Percentiles rank a stretch among this genome's conserved stretches.
Evolutionary conservation across 2,329 filamentous ascomycete species (phyloP).

Genomic region (Fusarium protoensiforme): DNA sequence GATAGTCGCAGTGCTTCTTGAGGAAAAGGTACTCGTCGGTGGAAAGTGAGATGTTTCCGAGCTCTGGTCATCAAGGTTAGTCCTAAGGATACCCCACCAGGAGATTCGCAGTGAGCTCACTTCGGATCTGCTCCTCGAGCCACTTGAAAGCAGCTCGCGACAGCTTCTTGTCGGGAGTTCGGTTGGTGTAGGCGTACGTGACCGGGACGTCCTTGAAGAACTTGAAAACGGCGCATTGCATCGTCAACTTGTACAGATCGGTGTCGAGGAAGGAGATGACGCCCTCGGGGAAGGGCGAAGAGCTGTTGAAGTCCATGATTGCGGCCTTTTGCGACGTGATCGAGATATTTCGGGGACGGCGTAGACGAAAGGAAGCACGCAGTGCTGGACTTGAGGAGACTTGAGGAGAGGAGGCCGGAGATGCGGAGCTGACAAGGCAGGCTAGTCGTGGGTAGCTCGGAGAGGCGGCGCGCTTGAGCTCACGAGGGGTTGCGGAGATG

Average conservation of each 20-base stretch:
- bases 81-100: not conserved
- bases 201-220: conserved; percentile 87
- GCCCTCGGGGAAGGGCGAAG: conserved; percentile 76
- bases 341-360: not conserved
- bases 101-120: conserved; percentile 56
- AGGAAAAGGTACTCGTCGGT: conserved; percentile 85
- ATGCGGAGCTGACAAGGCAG: conserved; percentile 27
- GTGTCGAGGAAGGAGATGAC: conserved; percentile 87
- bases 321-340: not conserved
- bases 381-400: not conserved
- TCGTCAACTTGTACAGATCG: conserved; percentile 94
- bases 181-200: conserved; percentile 94
- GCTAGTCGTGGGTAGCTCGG: conserved; percentile 9
- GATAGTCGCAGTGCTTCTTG: conserved; percentile 81
- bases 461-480: conserved; percentile 1
- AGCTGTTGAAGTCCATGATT: conserved; percentile 73
- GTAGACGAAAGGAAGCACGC: not conserved
- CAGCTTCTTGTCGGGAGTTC: conserved; percentile 92
- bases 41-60: conserved; percentile 83
- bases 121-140: conserved; percentile 85
- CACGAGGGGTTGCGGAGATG: not conserved
- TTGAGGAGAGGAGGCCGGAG: conserved; percentile 13
- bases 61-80: conserved; percentile 64
- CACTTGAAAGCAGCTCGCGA: conserved; percentile 85
- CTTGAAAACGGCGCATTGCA: conserved; percentile 97